Percentiles rank a stretch among this genome's conserved stretches.
Conservation (phyloP, 148 eudicot species). For the Fallopia convolvulus region DNA sequence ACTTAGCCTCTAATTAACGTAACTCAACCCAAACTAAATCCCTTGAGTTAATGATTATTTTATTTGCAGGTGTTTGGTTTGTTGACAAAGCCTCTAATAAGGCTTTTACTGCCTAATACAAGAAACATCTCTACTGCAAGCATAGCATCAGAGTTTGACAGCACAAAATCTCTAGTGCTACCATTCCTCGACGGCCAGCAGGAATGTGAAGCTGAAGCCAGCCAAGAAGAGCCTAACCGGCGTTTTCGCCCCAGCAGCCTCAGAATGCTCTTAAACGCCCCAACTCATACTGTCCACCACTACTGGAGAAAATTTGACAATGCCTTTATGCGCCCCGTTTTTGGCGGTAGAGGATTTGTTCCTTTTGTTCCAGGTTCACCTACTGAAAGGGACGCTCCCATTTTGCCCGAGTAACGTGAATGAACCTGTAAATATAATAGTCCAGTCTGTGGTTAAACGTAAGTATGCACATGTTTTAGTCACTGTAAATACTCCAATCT, state of each 20-base stretch:
- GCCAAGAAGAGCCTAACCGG: conserved; percentile 2
- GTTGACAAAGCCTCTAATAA: conserved; percentile 47
- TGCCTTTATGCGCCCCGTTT: conserved; percentile 52
- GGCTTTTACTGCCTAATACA: conserved; percentile 30
- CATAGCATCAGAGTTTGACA: conserved; percentile 29
- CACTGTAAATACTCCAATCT: not conserved
- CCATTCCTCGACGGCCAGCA: conserved; percentile 30
- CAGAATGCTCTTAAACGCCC: conserved; percentile 29
- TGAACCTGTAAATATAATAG: not conserved
- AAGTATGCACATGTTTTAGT: no score
- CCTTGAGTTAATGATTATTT: not conserved
- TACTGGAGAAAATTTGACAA: conserved; percentile 55
- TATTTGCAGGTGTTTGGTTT: conserved; percentile 47
- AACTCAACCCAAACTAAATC: not conserved
- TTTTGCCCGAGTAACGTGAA: conserved; percentile 12
- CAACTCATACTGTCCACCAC: conserved; percentile 37
- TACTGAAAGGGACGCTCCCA: conserved; percentile 10
- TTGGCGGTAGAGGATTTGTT: conserved; percentile 40
- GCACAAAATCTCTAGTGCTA: conserved; percentile 30
- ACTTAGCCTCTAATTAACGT: no score
- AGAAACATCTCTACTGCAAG: not conserved
- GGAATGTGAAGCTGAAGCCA: conserved; percentile 24
- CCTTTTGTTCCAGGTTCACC: conserved; percentile 24
- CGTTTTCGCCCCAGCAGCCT: conserved; percentile 22
- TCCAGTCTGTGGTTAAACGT: not conserved